phyloP scores from a whole-genome alignment of 1,284 basidiomycete species.

The Ustilago tritici region DNA sequence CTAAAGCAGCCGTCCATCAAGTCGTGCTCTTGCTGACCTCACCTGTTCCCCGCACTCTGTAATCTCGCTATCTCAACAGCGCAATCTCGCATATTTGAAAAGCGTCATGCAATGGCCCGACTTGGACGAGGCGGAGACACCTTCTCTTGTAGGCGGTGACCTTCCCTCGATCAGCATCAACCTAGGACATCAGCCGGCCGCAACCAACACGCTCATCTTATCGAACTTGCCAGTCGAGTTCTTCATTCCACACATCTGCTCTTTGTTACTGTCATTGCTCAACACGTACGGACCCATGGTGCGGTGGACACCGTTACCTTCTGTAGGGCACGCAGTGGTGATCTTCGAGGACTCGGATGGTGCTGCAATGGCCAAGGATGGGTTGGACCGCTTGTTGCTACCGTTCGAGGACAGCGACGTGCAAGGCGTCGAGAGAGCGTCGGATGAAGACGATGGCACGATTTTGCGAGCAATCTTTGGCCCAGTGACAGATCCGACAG shows the following conservation, averaged over 20 bases:
- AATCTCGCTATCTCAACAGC: conserved; percentile 27
- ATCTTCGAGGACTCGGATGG: conserved; percentile 53
- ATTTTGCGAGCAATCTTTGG: conserved; percentile 47
- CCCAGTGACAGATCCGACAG: conserved; percentile 14
- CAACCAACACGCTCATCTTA: conserved; percentile 63
- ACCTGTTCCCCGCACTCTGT: conserved; percentile 1
- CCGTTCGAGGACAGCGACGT: conserved; percentile 56
- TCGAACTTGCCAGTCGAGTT: conserved; percentile 61
- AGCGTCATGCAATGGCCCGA: conserved; percentile 54
- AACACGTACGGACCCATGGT: conserved; percentile 62
- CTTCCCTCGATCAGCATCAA: not conserved
- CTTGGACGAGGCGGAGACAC: conserved; percentile 29
- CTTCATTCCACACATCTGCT: conserved; percentile 58
- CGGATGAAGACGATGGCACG: conserved; percentile 29
- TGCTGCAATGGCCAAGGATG: conserved; percentile 54
- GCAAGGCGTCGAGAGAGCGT: conserved; percentile 30
- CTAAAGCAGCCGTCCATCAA: conserved; percentile 70
- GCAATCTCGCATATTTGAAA: conserved; percentile 50
- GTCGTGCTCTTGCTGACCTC: conserved; percentile 18
- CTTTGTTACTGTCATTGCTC: conserved; percentile 57
- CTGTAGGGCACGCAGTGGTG: conserved; percentile 60
- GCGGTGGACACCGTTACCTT: conserved; percentile 60
- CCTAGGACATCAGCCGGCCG: not conserved
- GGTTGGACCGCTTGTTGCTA: conserved; percentile 56
- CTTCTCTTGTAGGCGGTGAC: conserved; percentile 15